Conservation (phyloP, 805 yeast genomes). For the Hemisphaericaspora nanyangensis region DNA sequence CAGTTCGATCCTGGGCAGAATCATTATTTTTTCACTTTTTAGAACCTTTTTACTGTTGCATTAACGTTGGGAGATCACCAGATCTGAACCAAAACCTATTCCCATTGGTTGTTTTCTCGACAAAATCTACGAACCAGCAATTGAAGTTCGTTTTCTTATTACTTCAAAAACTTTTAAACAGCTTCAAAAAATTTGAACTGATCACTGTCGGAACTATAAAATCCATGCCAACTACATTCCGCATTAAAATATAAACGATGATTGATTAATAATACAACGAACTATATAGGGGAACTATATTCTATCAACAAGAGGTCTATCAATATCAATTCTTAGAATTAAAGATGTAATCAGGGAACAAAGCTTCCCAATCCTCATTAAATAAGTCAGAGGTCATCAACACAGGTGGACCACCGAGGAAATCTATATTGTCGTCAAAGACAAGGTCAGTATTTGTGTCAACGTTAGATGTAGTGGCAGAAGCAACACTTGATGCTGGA, state of each 20-base stretch:
- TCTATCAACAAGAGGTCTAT: too few species aligned
- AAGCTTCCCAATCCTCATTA: slow-evolving; percentile 47
- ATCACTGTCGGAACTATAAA: too few species aligned
- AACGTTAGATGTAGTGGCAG: background rate
- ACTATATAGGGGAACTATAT: too few species aligned
- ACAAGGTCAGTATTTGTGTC: slow-evolving; percentile 18
- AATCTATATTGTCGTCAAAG: slow-evolving; percentile 24
- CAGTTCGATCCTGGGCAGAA: slow-evolving; percentile 99
- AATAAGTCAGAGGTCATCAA: slow-evolving; percentile 48
- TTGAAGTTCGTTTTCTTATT: too few species aligned
- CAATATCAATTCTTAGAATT: slow-evolving; percentile 15
- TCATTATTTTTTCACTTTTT: slow-evolving; percentile 49
- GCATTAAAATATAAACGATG: too few species aligned
- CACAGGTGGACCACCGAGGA: slow-evolving; percentile 51
- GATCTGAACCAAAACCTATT: too few species aligned
- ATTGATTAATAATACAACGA: too few species aligned
- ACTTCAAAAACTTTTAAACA: too few species aligned
- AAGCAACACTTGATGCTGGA: background rate
- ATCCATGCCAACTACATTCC: too few species aligned
- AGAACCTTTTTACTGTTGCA: background rate
- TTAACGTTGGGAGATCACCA: background rate
- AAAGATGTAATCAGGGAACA: slow-evolving; percentile 45
- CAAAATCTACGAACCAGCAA: too few species aligned
- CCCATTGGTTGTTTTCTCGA: too few species aligned
- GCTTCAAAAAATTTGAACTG: too few species aligned